Evolutionary conservation across 73 alveolate genomes (phyloP), one percentile per base, ranked within the genome.

Genomic region (Paramecium sexaurelia): DNA sequence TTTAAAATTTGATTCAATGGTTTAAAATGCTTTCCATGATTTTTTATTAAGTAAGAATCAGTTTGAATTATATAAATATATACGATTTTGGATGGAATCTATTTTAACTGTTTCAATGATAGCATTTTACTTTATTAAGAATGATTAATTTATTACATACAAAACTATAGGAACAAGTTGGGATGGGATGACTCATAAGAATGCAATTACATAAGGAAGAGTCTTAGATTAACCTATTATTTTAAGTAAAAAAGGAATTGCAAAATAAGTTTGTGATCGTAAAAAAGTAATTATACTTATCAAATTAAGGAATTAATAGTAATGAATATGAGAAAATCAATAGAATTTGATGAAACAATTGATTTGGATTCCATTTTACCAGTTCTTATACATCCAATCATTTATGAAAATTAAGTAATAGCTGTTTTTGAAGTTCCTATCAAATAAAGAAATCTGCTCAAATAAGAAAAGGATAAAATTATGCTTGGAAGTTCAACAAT

Each of bases 291-390:
- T 3, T 9, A 27, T 24, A 7, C 7, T 32, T 36, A 19, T 1
- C 27, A 27, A 33, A 73, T 32, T 17, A 10, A 41, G 75, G 27
- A 78, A 78, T 78, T 78, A 39, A 78, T 78, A 19, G 90, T 78
- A 8, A 78, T 78, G 90, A 78, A 78, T 27, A 78, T 78, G 73
- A 78, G 71, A 43, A 41, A 78, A 43, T 32, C 90, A 22, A 37
- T 78, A 29, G 90, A 78, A 45, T 78, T 40, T 43, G 90, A 78
- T 78, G 90, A 78, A 33, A 40, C 90, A 4, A 45, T 78, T n/a
- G 90, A 41, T 78, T 13, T 78, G 19, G 90, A 78, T 78, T 15
- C 75, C 0, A 19, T 78, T 9, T 33, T 78, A 5, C 90, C 90
- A 10, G 90, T 78, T 22, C 73, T 78, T 5, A 43, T 78, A 13